Evolutionary conservation across 345 rosid genomes (phyloP).

Genomic region (Excoecaria cochinchinensis): DNA sequence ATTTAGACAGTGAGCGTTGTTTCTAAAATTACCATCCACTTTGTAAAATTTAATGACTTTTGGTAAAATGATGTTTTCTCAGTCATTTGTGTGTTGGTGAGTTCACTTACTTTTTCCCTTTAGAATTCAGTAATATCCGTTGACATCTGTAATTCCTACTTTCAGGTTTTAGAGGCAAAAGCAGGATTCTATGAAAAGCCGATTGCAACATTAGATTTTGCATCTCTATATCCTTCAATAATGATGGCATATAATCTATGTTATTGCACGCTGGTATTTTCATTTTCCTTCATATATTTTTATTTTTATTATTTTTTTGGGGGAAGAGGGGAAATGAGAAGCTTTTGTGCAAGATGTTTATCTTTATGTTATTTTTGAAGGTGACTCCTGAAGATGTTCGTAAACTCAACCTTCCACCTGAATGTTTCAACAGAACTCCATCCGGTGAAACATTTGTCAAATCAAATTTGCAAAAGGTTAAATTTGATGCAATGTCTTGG

Average conservation of each 20-base stretch:
- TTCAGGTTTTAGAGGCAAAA: conserved; percentile 87
- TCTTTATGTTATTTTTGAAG: conserved; percentile 40
- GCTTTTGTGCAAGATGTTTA: conserved; percentile 21
- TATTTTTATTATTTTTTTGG: too few species aligned
- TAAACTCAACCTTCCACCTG: conserved; percentile 80
- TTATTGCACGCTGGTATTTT: conserved; percentile 84
- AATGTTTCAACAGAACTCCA: conserved; percentile 80
- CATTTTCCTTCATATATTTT: conserved; percentile 2
- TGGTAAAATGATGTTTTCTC: not conserved
- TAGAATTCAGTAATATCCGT: conserved; percentile 8
- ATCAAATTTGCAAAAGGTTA: conserved; percentile 79
- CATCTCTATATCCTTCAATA: conserved; percentile 95
- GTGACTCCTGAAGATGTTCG: conserved; percentile 85
- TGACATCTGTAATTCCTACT: conserved; percentile 19
- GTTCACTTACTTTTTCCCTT: not conserved
- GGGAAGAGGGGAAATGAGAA: not conserved
- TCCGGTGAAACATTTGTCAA: conserved; percentile 94
- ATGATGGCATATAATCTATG: conserved; percentile 99
- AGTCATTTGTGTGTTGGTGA: not conserved
- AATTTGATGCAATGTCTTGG: not conserved
- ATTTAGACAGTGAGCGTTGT: not conserved
- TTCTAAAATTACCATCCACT: not conserved
- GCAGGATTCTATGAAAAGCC: conserved; percentile 95
- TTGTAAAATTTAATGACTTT: conserved; percentile 2
- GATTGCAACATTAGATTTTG: conserved; percentile 94